phyloP scores from a whole-genome alignment of 768 basidiomycete species.

The Termitomyces sp. region DNA sequence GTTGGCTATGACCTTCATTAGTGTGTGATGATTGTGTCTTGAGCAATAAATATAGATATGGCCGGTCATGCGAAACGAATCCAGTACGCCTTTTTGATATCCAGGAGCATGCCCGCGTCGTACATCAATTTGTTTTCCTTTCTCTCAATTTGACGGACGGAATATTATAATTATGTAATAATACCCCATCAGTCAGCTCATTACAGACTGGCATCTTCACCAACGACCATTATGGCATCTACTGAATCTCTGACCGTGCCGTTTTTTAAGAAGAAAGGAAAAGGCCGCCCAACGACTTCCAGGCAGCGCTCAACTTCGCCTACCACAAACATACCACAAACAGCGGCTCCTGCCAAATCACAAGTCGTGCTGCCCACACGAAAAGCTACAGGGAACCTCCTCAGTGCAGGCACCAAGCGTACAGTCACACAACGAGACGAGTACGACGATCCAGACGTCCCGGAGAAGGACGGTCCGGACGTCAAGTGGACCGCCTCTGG shows the following conservation, averaged over 20 bases:
- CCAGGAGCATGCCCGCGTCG: too few species aligned
- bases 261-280: constrained; percentile 84
- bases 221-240: constrained; percentile 32
- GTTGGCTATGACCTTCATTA: constrained; percentile 71
- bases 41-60: too few species aligned
- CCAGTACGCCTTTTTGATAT: too few species aligned
- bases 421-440: constrained; percentile 62
- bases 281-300: constrained; percentile 66
- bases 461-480: constrained; percentile 58
- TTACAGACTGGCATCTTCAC: neutral
- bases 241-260: constrained; percentile 50
- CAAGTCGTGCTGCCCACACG: constrained; percentile 75
- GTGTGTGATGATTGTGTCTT: too few species aligned
- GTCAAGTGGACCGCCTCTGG: constrained; percentile 75
- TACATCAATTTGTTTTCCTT: too few species aligned
- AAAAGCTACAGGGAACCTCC: constrained; percentile 60
- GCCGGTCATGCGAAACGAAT: too few species aligned
- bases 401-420: constrained; percentile 50
- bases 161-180: constrained; percentile 8
- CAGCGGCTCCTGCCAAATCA: constrained; percentile 43
- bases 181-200: constrained; percentile 1
- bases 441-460: constrained; percentile 38
- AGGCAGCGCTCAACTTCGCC: constrained; percentile 76
- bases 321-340: constrained; percentile 8
- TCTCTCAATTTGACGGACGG: too few species aligned